Evolutionary conservation across 208 protist species (phyloP).

Genomic region (Crithidia fasciculata): DNA sequence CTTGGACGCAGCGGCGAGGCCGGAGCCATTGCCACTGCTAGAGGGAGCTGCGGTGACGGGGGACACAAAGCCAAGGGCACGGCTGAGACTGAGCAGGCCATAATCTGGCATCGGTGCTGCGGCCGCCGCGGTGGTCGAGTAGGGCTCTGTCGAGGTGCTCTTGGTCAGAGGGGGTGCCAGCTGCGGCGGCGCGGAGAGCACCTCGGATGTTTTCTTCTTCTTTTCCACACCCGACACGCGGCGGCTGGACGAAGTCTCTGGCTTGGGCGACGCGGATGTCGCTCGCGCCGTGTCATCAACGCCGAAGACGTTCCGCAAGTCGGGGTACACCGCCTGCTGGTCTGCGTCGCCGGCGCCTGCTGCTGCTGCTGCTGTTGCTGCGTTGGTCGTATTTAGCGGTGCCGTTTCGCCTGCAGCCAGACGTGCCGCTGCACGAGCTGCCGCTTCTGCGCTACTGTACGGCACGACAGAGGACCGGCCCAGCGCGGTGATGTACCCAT

Average conservation of each 20-base stretch:
- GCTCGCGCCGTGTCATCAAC: not conserved
- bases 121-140: not conserved
- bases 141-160: not conserved
- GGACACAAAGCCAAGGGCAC: constrained; percentile 27
- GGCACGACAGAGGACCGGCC: not conserved
- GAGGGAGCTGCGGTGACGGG: not conserved
- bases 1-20: not conserved
- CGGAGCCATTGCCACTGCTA: not conserved
- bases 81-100: constrained; percentile 25
- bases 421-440: not conserved
- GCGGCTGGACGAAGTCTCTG: not conserved
- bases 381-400: not conserved
- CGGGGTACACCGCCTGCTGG: constrained; percentile 19
- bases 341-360: not conserved
- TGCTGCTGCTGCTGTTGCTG: no score
- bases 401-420: not conserved
- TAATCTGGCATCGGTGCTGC: constrained; percentile 19
- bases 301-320: constrained; percentile 11
- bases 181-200: not conserved
- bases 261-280: not conserved
- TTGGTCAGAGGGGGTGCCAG: not conserved
- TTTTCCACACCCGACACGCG: not conserved
- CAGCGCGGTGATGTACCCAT: not conserved
- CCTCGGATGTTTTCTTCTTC: not conserved
- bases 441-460: not conserved